Conservation (phyloP, 2,329 filamentous ascomycete species). For the Fusarium brachygibbosum region DNA sequence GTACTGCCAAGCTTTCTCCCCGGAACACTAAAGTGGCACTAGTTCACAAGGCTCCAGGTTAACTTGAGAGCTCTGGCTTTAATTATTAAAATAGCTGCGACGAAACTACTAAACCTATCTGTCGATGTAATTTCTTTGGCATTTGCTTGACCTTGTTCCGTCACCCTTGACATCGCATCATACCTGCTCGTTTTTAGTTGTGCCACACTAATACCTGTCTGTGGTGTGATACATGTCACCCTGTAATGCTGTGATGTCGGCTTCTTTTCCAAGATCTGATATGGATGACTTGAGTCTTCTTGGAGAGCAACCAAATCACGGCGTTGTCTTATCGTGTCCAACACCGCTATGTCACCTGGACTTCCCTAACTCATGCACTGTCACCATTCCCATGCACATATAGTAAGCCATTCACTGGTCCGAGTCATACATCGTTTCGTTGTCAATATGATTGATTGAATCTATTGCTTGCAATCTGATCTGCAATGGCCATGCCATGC, state of each 20-base stretch:
- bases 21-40: constrained; percentile 34
- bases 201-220: constrained; percentile 5
- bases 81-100: constrained; percentile 15
- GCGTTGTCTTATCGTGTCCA: constrained; percentile 11
- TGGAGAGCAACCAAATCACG: not conserved
- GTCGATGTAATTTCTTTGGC: not conserved
- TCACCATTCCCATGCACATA: not conserved
- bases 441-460: constrained; percentile 7
- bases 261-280: constrained; percentile 19
- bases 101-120: constrained; percentile 6
- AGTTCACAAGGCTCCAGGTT: constrained; percentile 23
- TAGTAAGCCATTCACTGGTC: not conserved
- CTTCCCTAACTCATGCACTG: constrained; percentile 14
- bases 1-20: constrained; percentile 44
- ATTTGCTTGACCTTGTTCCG: not conserved
- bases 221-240: constrained; percentile 24
- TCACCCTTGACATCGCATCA: constrained; percentile 6
- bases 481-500: constrained; percentile 13
- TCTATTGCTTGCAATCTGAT: constrained; percentile 31
- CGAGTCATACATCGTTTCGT: not conserved
- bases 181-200: not conserved
- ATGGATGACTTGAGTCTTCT: constrained; percentile 5
- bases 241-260: constrained; percentile 16
- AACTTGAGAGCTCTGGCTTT: constrained; percentile 23
- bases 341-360: constrained; percentile 10